A percentile compares a stretch with the other conserved stretches of the same genome.
These are phyloP conservation scores for Puccinia horiana DNA, from an alignment of 1,284 basidiomycete species.

Conservation along the genomic window DNA sequence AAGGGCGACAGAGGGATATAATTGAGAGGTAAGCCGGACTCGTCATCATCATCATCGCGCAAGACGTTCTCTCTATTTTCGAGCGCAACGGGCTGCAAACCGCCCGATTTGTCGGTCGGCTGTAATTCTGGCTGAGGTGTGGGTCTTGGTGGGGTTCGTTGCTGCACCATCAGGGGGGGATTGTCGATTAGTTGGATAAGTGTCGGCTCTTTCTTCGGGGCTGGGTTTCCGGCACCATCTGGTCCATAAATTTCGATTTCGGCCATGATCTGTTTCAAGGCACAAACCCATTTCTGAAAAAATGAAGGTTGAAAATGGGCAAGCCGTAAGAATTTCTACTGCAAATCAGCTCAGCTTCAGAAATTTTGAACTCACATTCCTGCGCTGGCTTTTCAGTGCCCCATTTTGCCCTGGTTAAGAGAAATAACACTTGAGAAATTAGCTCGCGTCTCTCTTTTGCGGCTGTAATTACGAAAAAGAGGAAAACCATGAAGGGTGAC, in stretches of 20 bases:
- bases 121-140: background rate
- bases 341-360: background rate
- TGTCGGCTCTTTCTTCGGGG: slow-evolving; percentile 8
- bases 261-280: slow-evolving; percentile 42
- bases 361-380: slow-evolving; percentile 18
- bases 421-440: background rate
- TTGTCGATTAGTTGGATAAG: slow-evolving; percentile 37
- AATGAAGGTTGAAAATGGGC: background rate
- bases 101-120: background rate
- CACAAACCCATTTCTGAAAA: slow-evolving; percentile 47
- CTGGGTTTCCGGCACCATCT: slow-evolving; percentile 29
- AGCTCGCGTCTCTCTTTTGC: background rate
- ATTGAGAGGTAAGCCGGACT: slow-evolving; percentile 4
- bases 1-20: slow-evolving; percentile 29
- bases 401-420: slow-evolving; percentile 66
- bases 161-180: background rate
- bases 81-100: background rate
- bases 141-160: background rate
- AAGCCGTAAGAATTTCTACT: background rate
- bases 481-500: background rate
- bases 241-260: slow-evolving; percentile 45
- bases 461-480: too few species aligned
- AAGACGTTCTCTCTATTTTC: slow-evolving; percentile 14
- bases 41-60: slow-evolving; percentile 10
- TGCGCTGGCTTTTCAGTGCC: slow-evolving; percentile 65